phyloP scores from a whole-genome alignment of 225 moss, liverwort and hornwort species.

The Ulota crispa region DNA sequence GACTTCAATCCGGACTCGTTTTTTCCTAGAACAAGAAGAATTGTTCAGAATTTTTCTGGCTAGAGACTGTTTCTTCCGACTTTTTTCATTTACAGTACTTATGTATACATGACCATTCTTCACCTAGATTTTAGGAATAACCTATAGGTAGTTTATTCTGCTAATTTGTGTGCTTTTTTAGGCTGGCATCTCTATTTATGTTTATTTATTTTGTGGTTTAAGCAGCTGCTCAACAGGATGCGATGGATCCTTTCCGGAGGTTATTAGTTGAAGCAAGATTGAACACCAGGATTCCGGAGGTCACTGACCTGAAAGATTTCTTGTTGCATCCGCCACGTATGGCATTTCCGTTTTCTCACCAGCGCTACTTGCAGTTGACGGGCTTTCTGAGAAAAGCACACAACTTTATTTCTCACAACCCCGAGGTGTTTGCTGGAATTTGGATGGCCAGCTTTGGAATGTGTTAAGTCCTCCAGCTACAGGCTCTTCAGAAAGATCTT shows the following conservation, averaged over 20 bases:
- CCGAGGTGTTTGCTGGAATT: slow-evolving; percentile 18
- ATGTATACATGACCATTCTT: too few relatives aligned
- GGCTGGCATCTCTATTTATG: slow-evolving; percentile 5
- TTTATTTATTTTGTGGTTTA: slow-evolving; percentile 7
- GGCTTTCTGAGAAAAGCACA: slow-evolving; percentile 10
- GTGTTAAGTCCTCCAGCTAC: slow-evolving; percentile 10
- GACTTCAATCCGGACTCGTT: too few relatives aligned
- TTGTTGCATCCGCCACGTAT: slow-evolving; percentile 14
- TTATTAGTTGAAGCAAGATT: slow-evolving; percentile 9
- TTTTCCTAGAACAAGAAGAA: too few relatives aligned
- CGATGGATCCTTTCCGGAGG: slow-evolving; percentile 7
- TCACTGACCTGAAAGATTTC: slow-evolving; percentile 9
- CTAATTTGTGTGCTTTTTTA: slow-evolving; percentile 10
- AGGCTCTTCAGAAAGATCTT: slow-evolving; percentile 4
- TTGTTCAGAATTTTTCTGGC: too few relatives aligned
- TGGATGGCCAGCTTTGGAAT: slow-evolving; percentile 10
- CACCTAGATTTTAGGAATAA: not conserved
- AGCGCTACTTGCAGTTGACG: slow-evolving; percentile 1
- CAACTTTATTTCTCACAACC: slow-evolving; percentile 7
- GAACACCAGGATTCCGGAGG: slow-evolving; percentile 3
- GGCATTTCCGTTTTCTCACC: slow-evolving; percentile 6
- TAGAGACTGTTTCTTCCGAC: too few relatives aligned
- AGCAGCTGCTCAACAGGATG: slow-evolving; percentile 10
- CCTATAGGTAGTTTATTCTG: slow-evolving; percentile 1
- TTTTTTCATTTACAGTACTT: too few relatives aligned